Base-by-base conservation (phyloP, 345 rosid genomes). In the Anacardium occidentale region DNA sequence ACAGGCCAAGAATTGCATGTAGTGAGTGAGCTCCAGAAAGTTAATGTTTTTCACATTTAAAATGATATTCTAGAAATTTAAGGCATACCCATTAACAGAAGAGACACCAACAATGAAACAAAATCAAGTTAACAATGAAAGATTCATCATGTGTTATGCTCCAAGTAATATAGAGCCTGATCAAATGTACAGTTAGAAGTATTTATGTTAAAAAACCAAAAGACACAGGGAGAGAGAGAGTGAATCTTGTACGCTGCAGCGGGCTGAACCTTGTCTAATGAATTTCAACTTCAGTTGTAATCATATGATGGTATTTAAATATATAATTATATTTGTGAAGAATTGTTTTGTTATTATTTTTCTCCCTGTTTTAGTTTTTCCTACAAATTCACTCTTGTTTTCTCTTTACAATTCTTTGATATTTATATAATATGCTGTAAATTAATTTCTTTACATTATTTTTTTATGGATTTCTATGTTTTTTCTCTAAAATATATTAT, bases 241-340 rank as follows among this genome's bases (percentile, higher is more conserved):
- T 37, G 34, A 81, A 86, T 97, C 97, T 87, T 90, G 87, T 84
- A 94, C 72, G 98, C 90, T 50, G 95, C 98, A 89, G 90, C 98
- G 18, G 90, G 72, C 65, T 88, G 94, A 77, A 75, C 69, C 74
- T 79, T 84, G 67, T 97, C 98, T 14, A 90, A 88, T 85, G 87
- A 76, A 92, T 92, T 84, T 92, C 98, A 70, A 88, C 95, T 75
- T 84, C 87, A 68, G n/a, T n/a, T n/a, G n/a, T n/a, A n/a, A n/a
- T n/a, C n/a, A n/a, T n/a, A n/a, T n/a, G n/a, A n/a, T n/a, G n/a
- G n/a, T n/a, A n/a, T n/a, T n/a, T n/a, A n/a, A n/a, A n/a, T n/a
- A n/a, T n/a, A n/a, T n/a, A n/a, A n/a, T n/a, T n/a, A n/a, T n/a
- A 94, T 93, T 71, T 89, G 81, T 78, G 73, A 86, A 14, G 90